These are phyloP conservation scores for Ophiocordyceps polyrhachis-furcata DNA, from an alignment of 2,329 filamentous ascomycete genomes.

Conservation along the genomic window DNA sequence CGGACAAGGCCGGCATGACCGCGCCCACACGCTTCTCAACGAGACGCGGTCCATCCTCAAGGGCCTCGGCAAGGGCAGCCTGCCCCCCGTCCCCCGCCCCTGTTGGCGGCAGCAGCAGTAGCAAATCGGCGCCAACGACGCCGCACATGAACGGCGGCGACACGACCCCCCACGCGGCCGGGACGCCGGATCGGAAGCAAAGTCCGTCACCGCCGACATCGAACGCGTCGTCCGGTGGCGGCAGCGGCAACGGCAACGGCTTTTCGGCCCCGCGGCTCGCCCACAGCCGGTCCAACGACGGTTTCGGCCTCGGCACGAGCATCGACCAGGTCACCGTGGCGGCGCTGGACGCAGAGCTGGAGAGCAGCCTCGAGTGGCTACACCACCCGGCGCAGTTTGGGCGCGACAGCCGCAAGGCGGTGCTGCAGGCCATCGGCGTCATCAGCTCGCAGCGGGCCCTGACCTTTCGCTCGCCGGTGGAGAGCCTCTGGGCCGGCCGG, in stretches of 20 bases:
- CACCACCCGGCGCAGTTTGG: conserved; percentile 90
- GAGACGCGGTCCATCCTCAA: conserved; percentile 93
- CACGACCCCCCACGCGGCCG: conserved; percentile 20
- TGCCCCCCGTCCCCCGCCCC: conserved; percentile 68
- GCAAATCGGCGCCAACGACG: conserved; percentile 26
- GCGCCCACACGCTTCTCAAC: conserved; percentile 75
- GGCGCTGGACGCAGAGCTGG: conserved; percentile 79
- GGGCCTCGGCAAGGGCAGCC: conserved; percentile 81
- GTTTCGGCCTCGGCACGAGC: conserved; percentile 44
- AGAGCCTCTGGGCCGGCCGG: conserved; percentile 73
- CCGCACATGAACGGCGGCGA: conserved; percentile 28
- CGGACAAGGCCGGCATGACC: conserved; percentile 78
- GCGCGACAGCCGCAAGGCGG: conserved; percentile 83
- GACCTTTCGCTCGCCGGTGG: conserved; percentile 79
- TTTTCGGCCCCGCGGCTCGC: conserved; percentile 25
- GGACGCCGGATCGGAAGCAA: conserved; percentile 34
- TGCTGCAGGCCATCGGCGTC: conserved; percentile 89
- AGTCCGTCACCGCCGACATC: conserved; percentile 36
- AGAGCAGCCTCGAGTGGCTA: conserved; percentile 90
- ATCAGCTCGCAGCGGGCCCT: conserved; percentile 89
- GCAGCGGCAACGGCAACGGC: conserved; percentile 16
- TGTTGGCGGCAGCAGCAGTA: conserved; percentile 1
- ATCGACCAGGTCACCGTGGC: conserved; percentile 69
- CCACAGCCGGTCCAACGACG: conserved; percentile 35
- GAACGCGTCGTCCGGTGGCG: conserved; percentile 21